Base-by-base conservation (phyloP, 768 basidiomycete species). In the Phanerochaete carnosa region DNA sequence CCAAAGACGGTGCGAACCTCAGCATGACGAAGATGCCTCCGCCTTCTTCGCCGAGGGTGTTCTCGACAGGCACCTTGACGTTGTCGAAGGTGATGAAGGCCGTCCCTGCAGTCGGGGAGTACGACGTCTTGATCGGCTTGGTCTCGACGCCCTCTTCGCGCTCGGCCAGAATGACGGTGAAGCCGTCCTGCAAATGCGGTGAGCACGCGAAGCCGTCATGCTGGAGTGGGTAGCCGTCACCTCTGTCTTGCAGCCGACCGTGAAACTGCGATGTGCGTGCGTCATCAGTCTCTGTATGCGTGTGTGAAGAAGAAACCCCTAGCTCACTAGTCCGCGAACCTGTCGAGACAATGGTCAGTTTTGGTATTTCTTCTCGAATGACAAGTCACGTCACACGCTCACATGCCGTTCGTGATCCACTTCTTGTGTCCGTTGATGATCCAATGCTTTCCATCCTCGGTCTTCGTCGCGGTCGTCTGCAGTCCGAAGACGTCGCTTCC, bases 81-180 rank as follows among this genome's bases (percentile, higher is more conserved):
- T 92, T 80, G 62, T 94, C 91, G 62, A 91, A 91, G 0, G 89
- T 89, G 58, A 92, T 80, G 64, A 83, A 89, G 37, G 85, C 86
- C 0, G 95, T 97, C 7, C 95, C 95, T 12, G 95, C 95, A 2
- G 93, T 77, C 0, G 87, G 67, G 1, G 92, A 94, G 74, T 98
- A 95, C 23, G 86, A 86, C 2, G 93, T 95, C 77, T 93, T 92
- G 77, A 95, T 95, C 13, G 83, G 78, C 68, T 86, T 91, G 3
- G 93, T 95, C 69, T 88, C 83, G 33, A 95, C 84, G 53, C 91
- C 90, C 64, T 90, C 89, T 19, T 80, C 79, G 30, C 92, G 85
- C 64, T 94, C 92, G 15, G 95, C 85, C n/a, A 95, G 80, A 64
- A 96, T 89, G 60, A 95, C 90, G 9, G 93, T 92, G 63, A 95